Percentiles rank a stretch among this genome's conserved stretches.
Evolutionary conservation across 768 basidiomycete species (phyloP).

Genomic region (Agrocybe praecox): DNA sequence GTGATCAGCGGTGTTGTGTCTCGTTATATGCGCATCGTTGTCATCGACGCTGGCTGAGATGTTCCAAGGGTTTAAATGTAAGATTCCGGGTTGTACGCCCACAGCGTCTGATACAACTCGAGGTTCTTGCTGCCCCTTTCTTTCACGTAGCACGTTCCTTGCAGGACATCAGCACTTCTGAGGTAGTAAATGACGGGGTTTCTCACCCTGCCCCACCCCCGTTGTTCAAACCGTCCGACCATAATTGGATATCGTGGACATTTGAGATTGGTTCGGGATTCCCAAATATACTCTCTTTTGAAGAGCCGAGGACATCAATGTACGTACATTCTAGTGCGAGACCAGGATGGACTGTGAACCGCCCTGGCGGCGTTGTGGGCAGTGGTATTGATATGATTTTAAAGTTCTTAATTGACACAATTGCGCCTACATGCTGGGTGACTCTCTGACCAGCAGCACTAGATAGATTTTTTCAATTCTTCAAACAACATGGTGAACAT

Average conservation of each 20-base stretch:
- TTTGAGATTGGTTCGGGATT: constrained; percentile 49
- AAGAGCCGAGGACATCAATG: constrained; percentile 43
- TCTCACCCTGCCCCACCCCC: constrained; percentile 67
- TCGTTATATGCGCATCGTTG: constrained; percentile 1
- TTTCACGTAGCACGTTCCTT: constrained; percentile 34
- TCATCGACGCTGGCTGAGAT: no score
- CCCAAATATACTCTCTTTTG: constrained; percentile 51
- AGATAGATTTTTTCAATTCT: no score
- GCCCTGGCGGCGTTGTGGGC: constrained; percentile 48
- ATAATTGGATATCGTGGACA: constrained; percentile 43
- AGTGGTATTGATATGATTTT: constrained; percentile 54
- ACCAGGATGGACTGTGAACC: constrained; percentile 18
- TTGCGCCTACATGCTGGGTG: constrained; percentile 45
- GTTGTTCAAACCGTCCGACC: constrained; percentile 57
- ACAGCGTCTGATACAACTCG: not conserved
- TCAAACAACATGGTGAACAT: no score
- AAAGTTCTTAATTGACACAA: constrained; percentile 52
- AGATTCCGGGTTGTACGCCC: not conserved
- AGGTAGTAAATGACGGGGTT: not conserved
- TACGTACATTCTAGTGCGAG: constrained; percentile 58
- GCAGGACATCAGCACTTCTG: constrained; percentile 20
- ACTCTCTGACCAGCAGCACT: constrained; percentile 31
- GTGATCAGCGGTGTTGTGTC: not conserved
- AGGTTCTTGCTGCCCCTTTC: constrained; percentile 10
- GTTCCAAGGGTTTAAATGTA: no score